Conservation (phyloP, 2,329 filamentous ascomycete genomes). For the Penicillium sp. region DNA sequence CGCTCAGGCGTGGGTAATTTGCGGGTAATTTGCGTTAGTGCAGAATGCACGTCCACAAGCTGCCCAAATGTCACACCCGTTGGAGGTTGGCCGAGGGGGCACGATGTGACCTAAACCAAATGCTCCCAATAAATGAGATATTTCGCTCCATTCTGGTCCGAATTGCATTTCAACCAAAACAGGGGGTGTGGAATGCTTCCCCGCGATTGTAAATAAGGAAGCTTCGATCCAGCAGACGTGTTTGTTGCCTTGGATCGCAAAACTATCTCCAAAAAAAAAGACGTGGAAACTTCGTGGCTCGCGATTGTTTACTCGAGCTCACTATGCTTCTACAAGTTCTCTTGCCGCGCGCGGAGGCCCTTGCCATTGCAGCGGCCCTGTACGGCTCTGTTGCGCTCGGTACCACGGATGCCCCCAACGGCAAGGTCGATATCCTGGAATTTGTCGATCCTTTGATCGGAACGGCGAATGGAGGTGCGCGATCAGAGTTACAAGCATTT, state of each 20-base stretch:
- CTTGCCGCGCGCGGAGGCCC: background rate
- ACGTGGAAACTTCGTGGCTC: background rate
- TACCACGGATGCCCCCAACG: background rate
- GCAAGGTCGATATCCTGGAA: conserved; percentile 36
- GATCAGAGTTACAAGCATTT: background rate
- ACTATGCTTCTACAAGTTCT: conserved; percentile 9
- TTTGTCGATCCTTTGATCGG: conserved; percentile 56
- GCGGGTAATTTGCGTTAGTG: background rate
- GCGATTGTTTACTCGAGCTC: background rate
- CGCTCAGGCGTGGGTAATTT: background rate
- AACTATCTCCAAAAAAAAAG: background rate
- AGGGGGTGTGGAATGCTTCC: conserved; percentile 17
- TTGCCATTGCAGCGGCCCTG: conserved; percentile 8
- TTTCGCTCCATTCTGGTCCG: background rate
- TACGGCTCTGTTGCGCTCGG: conserved; percentile 10
- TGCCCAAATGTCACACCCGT: background rate
- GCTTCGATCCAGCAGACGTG: background rate
- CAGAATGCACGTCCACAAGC: background rate
- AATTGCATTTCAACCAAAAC: conserved; percentile 1
- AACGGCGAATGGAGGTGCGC: conserved; percentile 49
- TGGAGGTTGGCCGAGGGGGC: background rate
- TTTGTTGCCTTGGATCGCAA: background rate
- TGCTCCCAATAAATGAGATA: background rate
- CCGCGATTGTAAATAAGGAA: conserved; percentile 16
- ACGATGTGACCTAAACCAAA: background rate